Evolutionary conservation across 441 rosid genomes (phyloP).

Genomic region (Euphorbia celastroides): DNA sequence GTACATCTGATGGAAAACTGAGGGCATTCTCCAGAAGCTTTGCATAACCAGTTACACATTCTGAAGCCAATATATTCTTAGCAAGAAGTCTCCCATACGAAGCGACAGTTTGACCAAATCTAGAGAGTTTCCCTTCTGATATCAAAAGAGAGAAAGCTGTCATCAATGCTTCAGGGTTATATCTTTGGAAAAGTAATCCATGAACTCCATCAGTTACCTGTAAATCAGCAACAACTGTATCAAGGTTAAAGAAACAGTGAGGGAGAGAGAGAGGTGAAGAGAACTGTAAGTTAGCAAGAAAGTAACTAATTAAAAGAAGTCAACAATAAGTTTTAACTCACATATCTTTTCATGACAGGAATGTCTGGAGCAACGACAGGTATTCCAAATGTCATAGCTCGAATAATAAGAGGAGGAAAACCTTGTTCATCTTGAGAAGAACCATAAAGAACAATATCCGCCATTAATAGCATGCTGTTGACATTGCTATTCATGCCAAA

Average conservation of each 20-base stretch:
- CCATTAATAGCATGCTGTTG: slow-evolving; percentile 62
- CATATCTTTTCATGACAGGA: slow-evolving; percentile 76
- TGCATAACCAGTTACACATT: slow-evolving; percentile 72
- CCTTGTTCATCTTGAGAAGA: slow-evolving; percentile 96
- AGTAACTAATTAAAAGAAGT: slow-evolving; percentile 14
- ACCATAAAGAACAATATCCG: slow-evolving; percentile 87
- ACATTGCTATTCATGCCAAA: slow-evolving; percentile 76
- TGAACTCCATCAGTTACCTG: slow-evolving; percentile 76
- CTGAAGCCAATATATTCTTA: slow-evolving; percentile 74
- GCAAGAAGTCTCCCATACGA: slow-evolving; percentile 77
- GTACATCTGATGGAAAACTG: slow-evolving; percentile 70
- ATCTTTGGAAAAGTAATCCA: slow-evolving; percentile 58
- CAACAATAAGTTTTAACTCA: slow-evolving; percentile 33
- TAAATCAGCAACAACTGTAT: slow-evolving; percentile 20
- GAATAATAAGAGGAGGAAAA: slow-evolving; percentile 74
- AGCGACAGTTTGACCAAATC: slow-evolving; percentile 65
- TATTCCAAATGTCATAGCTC: slow-evolving; percentile 89
- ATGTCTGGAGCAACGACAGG: slow-evolving; percentile 75
- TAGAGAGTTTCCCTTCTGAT: slow-evolving; percentile 74
- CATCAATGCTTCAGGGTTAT: slow-evolving; percentile 65
- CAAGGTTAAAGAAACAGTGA: neutral
- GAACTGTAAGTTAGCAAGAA: slow-evolving; percentile 15
- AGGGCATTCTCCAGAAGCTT: slow-evolving; percentile 72
- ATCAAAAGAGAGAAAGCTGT: slow-evolving; percentile 69
- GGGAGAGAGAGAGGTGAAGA: slow-evolving; percentile 8